These are phyloP conservation scores for Aureobasidium leucospermi DNA, from an alignment of 2,329 filamentous ascomycete genomes.

Conservation along the genomic window DNA sequence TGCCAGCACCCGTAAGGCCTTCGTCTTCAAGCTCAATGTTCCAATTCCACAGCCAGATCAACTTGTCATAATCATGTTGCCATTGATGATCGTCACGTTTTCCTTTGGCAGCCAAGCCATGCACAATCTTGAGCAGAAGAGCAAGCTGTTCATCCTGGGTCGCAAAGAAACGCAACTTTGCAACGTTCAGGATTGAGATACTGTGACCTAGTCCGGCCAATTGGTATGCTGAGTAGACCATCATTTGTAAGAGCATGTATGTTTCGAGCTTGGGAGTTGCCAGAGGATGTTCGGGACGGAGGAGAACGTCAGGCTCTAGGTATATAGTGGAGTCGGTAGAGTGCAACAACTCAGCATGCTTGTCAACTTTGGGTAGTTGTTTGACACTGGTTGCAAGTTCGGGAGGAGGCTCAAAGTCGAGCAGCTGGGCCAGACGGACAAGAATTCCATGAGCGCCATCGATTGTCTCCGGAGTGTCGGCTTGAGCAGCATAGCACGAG, in stretches of 20 bases:
- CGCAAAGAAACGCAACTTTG: constrained; percentile 57
- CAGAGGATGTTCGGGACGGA: constrained; percentile 55
- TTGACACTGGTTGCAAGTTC: constrained; percentile 36
- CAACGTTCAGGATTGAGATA: constrained; percentile 35
- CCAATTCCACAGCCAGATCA: constrained; percentile 71
- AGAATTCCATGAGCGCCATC: constrained; percentile 54
- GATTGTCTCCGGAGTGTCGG: constrained; percentile 51
- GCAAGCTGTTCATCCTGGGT: constrained; percentile 58
- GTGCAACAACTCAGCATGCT: constrained; percentile 28
- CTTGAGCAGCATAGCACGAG: constrained; percentile 59
- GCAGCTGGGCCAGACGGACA: constrained; percentile 50
- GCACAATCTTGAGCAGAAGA: constrained; percentile 54
- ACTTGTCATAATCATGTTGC: constrained; percentile 53
- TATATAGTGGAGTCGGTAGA: constrained; percentile 24
- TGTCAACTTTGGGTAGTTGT: constrained; percentile 35
- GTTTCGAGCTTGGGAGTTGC: constrained; percentile 53
- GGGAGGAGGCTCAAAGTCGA: constrained; percentile 53
- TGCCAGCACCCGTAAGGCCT: constrained; percentile 37
- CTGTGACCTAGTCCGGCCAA: constrained; percentile 35
- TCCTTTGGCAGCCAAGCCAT: constrained; percentile 38
- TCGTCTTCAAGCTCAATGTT: constrained; percentile 42
- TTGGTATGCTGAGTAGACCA: constrained; percentile 47
- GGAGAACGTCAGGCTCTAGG: constrained; percentile 39
- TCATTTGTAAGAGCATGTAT: constrained; percentile 53
- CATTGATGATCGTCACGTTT: constrained; percentile 59